Evolutionary conservation across 2,329 filamentous ascomycete genomes (phyloP), one percentile per base, ranked within the genome.

Genomic region (Fusarium cicatricum): DNA sequence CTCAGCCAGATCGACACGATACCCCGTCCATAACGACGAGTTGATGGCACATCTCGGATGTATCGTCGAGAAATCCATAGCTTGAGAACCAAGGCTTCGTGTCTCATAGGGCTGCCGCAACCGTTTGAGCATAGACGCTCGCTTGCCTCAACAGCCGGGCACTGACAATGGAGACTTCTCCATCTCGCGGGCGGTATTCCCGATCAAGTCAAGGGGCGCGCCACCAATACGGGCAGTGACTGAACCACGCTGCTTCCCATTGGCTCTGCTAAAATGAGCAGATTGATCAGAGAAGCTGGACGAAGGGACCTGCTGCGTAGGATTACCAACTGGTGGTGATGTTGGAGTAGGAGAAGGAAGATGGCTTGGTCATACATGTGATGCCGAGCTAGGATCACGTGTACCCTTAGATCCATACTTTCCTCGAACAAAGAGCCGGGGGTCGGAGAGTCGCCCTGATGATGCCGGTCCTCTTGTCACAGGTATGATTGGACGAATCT

Each of bases 261-360:
- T 68, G 63, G 63, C 31, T 52, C 34, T 19, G 47, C 41, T 45
- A 52, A 67, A 61, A 66, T 68, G 56, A 55, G 55, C 38, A 43
- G 52, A 41, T 29, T 44, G 42, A 46, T 41, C 42, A 33, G 17
- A n/a, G 12, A 38, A 29, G 39, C 28, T 38, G 38, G 53, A 52
- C 55, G 47, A 57, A 47, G 32, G 5, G 31, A 26, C 12, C 40
- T 14, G 42, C 37, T 38, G 37, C 11, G 28, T 21, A 36, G 17
- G 31, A 44, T 17, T 32, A 23, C 21, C 21, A 8, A 8, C 10
- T 7, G n/a, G 19, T 34, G 31, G 21, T 14, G 32, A 45, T 46
- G 43, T 36, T 16, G 33, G 14, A n/a, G n/a, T 15, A 19, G 9
- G 34, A n/a, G 11, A 17, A 12, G 36, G 23, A 8, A 10, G 9